Base-by-base conservation (phyloP, 495 filamentous ascomycete species). In the Aspergillus campestris region DNA sequence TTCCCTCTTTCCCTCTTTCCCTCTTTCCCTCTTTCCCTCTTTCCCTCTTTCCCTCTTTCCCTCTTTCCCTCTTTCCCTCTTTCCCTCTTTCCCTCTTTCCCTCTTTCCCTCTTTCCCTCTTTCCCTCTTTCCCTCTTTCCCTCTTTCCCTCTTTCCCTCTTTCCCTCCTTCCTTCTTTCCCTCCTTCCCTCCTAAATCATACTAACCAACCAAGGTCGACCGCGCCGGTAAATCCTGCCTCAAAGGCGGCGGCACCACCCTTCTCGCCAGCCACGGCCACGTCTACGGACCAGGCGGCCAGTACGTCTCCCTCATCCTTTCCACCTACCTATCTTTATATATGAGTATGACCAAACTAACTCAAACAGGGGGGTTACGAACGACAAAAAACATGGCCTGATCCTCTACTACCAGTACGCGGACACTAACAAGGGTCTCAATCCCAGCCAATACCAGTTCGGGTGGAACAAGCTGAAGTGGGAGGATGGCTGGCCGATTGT, bases 261-360 rank as follows among this genome's bases (percentile, higher is more conserved):
- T 87, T 6, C 69, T 87, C 0, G 69, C 69, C n/a, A 75, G 68
- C 9, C 80, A 86, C 45, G 78, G 65, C 5, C 72, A 70, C 42
- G 74, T 84, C 6, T 89, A 86, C 53, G 84, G 74, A 3, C 83
- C 85, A 5, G 85, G 84, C 33, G 85, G 84, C 13, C 79, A 84
- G 71, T 64, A 50, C 52, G 58, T 60, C 15, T 32, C 9, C 24
- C 29, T 12, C 37, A 6, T 24, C 36, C 36, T 15, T 8, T 13
- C 18, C 18, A 24, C 18, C 18, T 4, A 24, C 18, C 18, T 4
- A 29, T 11, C 24, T 12, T 10, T 14, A 28, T 31, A 42, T 42
- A 9, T 31, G 8, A 30, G 33, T 37, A 41, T 36, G n/a, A 40
- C 36, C 44, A 44, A 44, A 40, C 49, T 48, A 29, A 41, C 11